These are phyloP conservation scores for Rhododendron henanense DNA, from an alignment of 148 eudicot genomes.

Conservation along the genomic window DNA sequence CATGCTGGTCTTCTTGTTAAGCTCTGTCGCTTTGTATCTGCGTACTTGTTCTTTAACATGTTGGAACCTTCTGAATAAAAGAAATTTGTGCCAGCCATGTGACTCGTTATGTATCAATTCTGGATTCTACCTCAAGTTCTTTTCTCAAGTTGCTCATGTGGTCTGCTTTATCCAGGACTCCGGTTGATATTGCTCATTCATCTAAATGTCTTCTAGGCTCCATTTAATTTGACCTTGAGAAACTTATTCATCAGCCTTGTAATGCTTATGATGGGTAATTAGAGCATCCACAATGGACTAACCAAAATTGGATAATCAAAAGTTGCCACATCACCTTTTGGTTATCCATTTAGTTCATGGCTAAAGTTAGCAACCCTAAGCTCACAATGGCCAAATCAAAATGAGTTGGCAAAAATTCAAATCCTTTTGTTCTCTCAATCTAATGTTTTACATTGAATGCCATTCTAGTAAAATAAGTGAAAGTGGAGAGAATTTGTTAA, in stretches of 20 bases:
- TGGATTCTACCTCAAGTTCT: background rate
- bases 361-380: too few species aligned
- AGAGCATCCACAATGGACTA: too few species aligned
- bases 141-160: slow-evolving; percentile 2
- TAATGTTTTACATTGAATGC: too few species aligned
- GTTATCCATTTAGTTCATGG: too few species aligned
- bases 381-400: too few species aligned
- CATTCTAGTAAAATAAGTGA: too few species aligned
- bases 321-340: too few species aligned
- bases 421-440: background rate
- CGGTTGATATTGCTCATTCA: background rate
- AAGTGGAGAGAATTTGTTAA: too few species aligned
- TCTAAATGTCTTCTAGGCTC: background rate
- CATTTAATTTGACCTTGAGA: background rate
- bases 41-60: background rate
- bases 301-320: too few species aligned
- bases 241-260: background rate
- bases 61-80: background rate
- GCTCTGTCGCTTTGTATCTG: background rate
- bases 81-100: background rate
- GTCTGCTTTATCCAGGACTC: background rate
- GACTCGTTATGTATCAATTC: background rate
- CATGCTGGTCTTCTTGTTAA: background rate
- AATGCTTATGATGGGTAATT: background rate
- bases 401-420: too few species aligned